Conservation (phyloP, 2,329 filamentous ascomycete species). For the Calonectria pauciramosa region DNA sequence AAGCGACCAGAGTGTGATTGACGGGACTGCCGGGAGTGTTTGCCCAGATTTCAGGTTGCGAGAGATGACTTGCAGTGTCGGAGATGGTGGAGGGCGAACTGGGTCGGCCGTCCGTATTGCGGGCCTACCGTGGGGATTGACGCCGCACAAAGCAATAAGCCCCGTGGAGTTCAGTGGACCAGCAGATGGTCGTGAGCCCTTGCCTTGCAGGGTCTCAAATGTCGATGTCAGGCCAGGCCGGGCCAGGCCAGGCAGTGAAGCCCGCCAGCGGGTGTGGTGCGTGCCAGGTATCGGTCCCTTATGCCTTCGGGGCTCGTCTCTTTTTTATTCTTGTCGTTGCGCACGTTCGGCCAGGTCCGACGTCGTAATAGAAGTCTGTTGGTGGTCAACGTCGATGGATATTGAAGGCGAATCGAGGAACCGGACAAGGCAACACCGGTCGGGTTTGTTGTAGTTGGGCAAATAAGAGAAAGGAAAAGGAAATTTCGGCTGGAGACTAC, state of each 20-base stretch:
- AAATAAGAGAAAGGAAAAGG: background rate
- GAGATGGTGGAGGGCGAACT: constrained; percentile 44
- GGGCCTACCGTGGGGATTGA: constrained; percentile 29
- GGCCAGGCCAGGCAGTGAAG: constrained; percentile 13
- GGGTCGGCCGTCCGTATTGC: constrained; percentile 33
- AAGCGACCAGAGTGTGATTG: background rate
- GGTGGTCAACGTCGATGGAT: background rate
- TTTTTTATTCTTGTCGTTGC: background rate
- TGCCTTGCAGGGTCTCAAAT: constrained; percentile 15
- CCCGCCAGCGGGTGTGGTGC: constrained; percentile 8
- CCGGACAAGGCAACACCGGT: background rate
- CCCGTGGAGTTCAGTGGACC: constrained; percentile 29
- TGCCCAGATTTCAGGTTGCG: constrained; percentile 35
- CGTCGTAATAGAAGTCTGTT: background rate
- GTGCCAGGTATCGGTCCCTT: constrained; percentile 12
- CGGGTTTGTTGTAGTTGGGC: background rate
- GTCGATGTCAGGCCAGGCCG: constrained; percentile 20
- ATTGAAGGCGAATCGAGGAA: background rate
- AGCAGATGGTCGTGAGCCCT: constrained; percentile 14
- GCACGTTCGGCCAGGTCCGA: background rate
- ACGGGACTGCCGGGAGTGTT: constrained; percentile 37
- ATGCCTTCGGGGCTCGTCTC: background rate
- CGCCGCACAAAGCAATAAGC: constrained; percentile 22
- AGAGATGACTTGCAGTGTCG: constrained; percentile 36
- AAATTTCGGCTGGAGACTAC: background rate